Evolutionary conservation across 805 yeast species (phyloP), one percentile per base, ranked within the genome.

Genomic region (Candida sphagnicola): DNA sequence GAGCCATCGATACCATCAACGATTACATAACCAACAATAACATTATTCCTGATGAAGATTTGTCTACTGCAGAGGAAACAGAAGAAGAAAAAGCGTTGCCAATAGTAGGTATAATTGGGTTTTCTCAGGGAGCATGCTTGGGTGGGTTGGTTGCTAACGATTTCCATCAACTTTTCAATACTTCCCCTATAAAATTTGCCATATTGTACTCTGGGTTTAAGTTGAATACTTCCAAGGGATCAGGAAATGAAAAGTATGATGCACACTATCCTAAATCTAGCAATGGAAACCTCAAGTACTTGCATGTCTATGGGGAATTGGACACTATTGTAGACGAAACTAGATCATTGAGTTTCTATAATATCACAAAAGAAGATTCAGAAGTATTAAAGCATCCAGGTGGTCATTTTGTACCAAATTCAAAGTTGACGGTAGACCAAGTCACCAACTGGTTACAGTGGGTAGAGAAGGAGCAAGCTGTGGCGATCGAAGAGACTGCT

Each of bases 391-490:
- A 77, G 46, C 99, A 91, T 54, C 97, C 97, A 8, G 98, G 99
- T 44, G 97, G 98, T 1, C 99, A 91, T 56, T 89, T 85, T 65
- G 96, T 91, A 34, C 99, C 98, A 19, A 88, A 87, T 61, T 82
- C 89, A 35, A 85, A 85, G 59, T 35, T 57, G 12, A 51, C 61
- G 43, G 57, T 67, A 2, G 68, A 63, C 38, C 66, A 65, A 43
- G 72, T 67, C 5, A 51, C 59, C 13, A 65, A 62, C 41, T 69
- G 74, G 74, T 62, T 69, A 10, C 56, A 51, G 35, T 24, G 28
- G 8, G 46, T 37, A 2, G 51, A 49, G 10, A 25, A 41, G 24
- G 42, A 41, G 26, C 31, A 25, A 13, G n/a, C n/a, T n/a, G n/a
- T n/a, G n/a, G 5, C n/a, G 6, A 18, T 21, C 17, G 6, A n/a